A percentile compares a stretch with the other conserved stretches of the same genome.
Conservation (phyloP, 73 alveolate genomes). For the Paramecium tetraurelia region DNA sequence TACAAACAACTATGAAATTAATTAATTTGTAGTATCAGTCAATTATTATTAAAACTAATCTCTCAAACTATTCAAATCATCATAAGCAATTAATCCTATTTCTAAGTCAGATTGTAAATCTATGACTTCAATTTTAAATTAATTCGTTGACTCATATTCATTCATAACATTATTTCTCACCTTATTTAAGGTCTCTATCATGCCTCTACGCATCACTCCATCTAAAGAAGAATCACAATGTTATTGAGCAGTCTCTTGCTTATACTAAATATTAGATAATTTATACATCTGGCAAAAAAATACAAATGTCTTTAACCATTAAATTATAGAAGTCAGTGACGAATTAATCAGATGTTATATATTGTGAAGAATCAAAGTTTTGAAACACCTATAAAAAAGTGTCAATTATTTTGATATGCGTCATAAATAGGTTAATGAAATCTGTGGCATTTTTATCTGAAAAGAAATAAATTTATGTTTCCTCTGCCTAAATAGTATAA, state of each 20-base stretch:
- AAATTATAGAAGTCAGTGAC: not conserved
- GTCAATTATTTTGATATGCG: not conserved
- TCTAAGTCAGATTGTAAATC: not conserved
- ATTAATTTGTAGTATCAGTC: not conserved
- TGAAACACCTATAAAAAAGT: not conserved
- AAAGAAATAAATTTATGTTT: not conserved
- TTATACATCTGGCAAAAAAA: not conserved
- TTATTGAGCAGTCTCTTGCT: not conserved
- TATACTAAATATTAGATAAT: not conserved
- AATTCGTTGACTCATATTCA: not conserved
- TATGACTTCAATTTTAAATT: not conserved
- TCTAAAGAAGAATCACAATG: slow-evolving; percentile 26
- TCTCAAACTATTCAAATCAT: not conserved
- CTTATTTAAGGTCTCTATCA: not conserved
- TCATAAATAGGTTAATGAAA: not conserved
- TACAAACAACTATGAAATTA: not conserved
- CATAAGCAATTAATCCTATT: slow-evolving; percentile 16
- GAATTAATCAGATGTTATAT: not conserved
- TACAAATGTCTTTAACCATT: not conserved
- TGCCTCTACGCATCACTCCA: slow-evolving; percentile 36
- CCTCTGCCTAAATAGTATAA: not conserved
- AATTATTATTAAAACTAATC: not conserved
- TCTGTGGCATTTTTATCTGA: not conserved
- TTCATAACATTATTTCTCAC: not conserved
- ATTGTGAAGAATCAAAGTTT: not conserved